A percentile compares a stretch with the other conserved stretches of the same genome.
Evolutionary conservation across 2,329 filamentous ascomycete species (phyloP).

Genomic region (Aspergillus quadrilineatus): DNA sequence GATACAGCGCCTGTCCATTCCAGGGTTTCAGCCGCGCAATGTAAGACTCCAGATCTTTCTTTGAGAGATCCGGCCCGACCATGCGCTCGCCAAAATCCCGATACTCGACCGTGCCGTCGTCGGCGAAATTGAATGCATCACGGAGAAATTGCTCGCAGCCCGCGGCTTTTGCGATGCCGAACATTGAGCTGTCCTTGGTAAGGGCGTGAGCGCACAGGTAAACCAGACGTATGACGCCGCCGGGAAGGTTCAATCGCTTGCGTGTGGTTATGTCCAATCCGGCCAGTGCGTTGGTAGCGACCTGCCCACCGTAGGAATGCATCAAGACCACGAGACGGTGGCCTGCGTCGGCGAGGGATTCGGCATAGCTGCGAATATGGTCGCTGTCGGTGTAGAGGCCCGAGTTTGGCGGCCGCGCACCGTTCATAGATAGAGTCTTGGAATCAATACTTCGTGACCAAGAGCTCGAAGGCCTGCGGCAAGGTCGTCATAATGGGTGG

Average conservation of each 20-base stretch:
- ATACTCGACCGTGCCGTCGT: slow-evolving; percentile 1
- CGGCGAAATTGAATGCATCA: slow-evolving; percentile 5
- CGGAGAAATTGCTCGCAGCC: slow-evolving; percentile 5
- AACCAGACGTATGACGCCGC: neutral
- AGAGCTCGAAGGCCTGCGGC: neutral
- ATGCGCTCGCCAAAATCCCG: slow-evolving; percentile 2
- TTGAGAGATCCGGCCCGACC: neutral
- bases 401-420: slow-evolving; percentile 9
- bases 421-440: slow-evolving; percentile 6
- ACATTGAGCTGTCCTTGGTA: slow-evolving; percentile 1
- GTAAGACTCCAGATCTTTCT: slow-evolving; percentile 1
- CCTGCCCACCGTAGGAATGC: slow-evolving; percentile 16
- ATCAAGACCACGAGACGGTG: slow-evolving; percentile 2
- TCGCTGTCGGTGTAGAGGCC: slow-evolving; percentile 7
- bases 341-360: slow-evolving; percentile 1
- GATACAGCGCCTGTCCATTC: slow-evolving; percentile 11
- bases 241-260: neutral
- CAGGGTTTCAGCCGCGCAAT: slow-evolving; percentile 1
- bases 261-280: neutral
- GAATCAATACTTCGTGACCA: slow-evolving; percentile 11
- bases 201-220: slow-evolving; percentile 1
- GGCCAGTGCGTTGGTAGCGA: slow-evolving; percentile 8
- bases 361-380: slow-evolving; percentile 3
- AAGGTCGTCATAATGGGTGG: slow-evolving; percentile 5
- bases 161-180: neutral